A percentile compares a stretch with the other conserved stretches of the same genome.
Conservation (phyloP, 768 basidiomycete genomes). For the Trametes punicea region DNA sequence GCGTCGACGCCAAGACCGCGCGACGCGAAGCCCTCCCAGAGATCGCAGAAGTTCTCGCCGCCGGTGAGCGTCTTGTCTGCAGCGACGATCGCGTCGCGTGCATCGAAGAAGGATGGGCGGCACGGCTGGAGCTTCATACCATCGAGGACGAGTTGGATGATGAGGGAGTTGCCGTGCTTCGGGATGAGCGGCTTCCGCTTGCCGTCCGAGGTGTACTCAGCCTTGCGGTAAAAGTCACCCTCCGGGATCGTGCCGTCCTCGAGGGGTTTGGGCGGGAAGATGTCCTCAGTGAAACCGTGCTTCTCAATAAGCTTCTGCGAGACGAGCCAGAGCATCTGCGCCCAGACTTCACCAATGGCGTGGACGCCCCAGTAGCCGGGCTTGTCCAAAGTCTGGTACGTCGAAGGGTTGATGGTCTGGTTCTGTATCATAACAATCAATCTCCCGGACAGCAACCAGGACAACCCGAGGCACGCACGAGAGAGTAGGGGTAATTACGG, state of each 20-base stretch:
- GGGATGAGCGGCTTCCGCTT: constrained; percentile 66
- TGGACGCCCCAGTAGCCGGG: constrained; percentile 93
- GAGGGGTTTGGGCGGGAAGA: constrained; percentile 77
- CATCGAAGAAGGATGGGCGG: constrained; percentile 85
- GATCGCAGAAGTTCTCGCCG: constrained; percentile 85
- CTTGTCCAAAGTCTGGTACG: constrained; percentile 93
- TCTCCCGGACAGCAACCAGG: neutral
- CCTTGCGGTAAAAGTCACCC: constrained; percentile 71
- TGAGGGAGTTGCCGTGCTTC: constrained; percentile 87
- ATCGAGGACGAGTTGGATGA: constrained; percentile 79
- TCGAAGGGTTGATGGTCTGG: constrained; percentile 77
- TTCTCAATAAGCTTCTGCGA: constrained; percentile 71
- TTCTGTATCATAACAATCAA: constrained; percentile 35
- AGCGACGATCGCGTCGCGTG: constrained; percentile 85
- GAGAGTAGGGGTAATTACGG: constrained; percentile 84
- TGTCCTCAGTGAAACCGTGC: constrained; percentile 72
- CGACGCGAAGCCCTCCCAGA: constrained; percentile 84
- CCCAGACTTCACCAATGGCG: constrained; percentile 95
- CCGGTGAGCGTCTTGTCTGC: constrained; percentile 88
- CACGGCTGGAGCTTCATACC: constrained; percentile 97
- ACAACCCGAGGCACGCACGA: constrained; percentile 37
- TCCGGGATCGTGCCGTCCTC: constrained; percentile 60
- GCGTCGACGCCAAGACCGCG: constrained; percentile 83
- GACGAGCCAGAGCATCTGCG: constrained; percentile 82
- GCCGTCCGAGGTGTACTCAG: constrained; percentile 34